A percentile compares a stretch with the other conserved stretches of the same genome.
Conservation (phyloP, 2,329 filamentous ascomycete species). For the Blastomyces silverae region DNA sequence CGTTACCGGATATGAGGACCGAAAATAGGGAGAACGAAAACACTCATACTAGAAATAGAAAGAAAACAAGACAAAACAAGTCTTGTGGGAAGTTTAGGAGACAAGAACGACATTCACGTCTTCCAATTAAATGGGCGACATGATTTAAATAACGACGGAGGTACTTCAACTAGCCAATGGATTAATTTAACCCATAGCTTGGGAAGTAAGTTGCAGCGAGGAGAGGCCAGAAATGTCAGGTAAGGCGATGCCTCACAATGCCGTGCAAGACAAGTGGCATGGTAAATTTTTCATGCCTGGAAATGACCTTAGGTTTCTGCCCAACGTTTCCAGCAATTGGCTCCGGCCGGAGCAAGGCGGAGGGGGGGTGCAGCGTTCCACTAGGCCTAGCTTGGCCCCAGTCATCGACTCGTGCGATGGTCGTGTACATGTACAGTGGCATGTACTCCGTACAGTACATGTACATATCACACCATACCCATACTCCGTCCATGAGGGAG, state of each 20-base stretch:
- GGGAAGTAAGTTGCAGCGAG: background rate
- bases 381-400: constrained; percentile 10
- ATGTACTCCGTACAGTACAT: background rate
- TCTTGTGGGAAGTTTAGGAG: background rate
- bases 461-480: background rate
- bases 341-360: constrained; percentile 16
- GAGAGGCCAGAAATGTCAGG: constrained; percentile 1
- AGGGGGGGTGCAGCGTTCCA: constrained; percentile 14
- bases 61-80: constrained; percentile 5
- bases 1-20: constrained; percentile 23
- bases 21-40: background rate
- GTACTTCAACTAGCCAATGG: background rate
- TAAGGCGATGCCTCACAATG: constrained; percentile 12
- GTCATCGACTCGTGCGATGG: background rate
- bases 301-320: constrained; percentile 16
- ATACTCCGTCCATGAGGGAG: background rate
- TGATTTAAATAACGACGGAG: constrained; percentile 2
- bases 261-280: constrained; percentile 12
- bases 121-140: background rate
- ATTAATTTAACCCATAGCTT: background rate
- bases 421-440: background rate
- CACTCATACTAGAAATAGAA: background rate
- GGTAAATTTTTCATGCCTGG: constrained; percentile 4
- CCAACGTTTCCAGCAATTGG: constrained; percentile 19
- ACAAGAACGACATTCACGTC: background rate